phyloP scores from a whole-genome alignment of 1,139 yeast species.

The Meyerozyma sp. region DNA sequence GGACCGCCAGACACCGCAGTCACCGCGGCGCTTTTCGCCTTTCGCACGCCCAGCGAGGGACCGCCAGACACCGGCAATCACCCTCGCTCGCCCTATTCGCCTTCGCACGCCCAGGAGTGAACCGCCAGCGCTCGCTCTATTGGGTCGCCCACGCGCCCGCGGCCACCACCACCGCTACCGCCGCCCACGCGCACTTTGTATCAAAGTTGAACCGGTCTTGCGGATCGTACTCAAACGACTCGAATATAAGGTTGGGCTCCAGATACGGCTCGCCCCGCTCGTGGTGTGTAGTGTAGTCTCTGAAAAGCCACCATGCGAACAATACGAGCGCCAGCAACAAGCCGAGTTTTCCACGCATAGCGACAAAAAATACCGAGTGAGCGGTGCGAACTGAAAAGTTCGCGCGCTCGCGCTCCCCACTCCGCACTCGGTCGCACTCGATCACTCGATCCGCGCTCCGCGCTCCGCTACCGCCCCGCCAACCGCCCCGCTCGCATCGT shows the following conservation, averaged over 20 bases:
- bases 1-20: background rate
- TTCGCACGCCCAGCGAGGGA: too few relatives aligned
- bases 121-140: too few relatives aligned
- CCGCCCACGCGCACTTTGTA: background rate
- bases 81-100: too few relatives aligned
- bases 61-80: too few relatives aligned
- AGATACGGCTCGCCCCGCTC: background rate
- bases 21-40: too few relatives aligned
- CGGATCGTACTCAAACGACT: background rate
- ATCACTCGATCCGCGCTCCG: too few relatives aligned
- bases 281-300: background rate
- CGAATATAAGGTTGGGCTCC: background rate
- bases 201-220: slow-evolving; percentile 1
- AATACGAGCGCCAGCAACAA: background rate
- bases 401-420: too few relatives aligned
- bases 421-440: too few relatives aligned
- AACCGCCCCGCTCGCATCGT: too few relatives aligned
- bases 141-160: background rate
- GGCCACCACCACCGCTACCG: background rate
- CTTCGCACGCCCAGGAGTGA: too few relatives aligned
- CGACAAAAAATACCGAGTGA: background rate
- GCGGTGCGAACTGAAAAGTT: background rate
- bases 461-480: too few relatives aligned
- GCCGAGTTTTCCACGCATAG: background rate
- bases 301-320: background rate